phyloP scores from a whole-genome alignment of 2,329 filamentous ascomycete species.

The Venturia asperata region DNA sequence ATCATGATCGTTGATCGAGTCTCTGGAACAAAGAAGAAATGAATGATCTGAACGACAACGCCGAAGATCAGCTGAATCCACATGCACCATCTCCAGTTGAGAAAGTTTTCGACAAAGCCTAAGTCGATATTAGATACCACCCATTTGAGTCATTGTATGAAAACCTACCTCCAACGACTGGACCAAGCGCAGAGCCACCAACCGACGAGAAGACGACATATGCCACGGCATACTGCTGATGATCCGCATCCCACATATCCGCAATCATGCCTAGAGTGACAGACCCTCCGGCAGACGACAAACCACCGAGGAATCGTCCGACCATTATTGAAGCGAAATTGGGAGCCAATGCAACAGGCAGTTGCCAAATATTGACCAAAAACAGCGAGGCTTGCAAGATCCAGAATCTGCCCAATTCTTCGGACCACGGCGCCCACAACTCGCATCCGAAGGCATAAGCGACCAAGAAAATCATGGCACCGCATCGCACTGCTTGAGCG shows the following conservation, averaged over 20 bases:
- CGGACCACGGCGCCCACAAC: slow-evolving; percentile 50
- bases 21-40: slow-evolving; percentile 66
- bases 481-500: slow-evolving; percentile 42
- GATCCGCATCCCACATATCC: slow-evolving; percentile 52
- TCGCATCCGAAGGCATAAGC: slow-evolving; percentile 45
- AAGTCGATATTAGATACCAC: neutral
- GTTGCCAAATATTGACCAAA: slow-evolving; percentile 60
- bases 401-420: slow-evolving; percentile 47
- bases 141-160: neutral
- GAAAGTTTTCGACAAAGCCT: slow-evolving; percentile 62
- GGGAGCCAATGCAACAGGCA: slow-evolving; percentile 48
- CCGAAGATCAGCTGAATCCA: slow-evolving; percentile 85
- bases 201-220: slow-evolving; percentile 71
- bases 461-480: slow-evolving; percentile 46
- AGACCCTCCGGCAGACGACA: slow-evolving; percentile 61
- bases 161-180: slow-evolving; percentile 52
- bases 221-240: slow-evolving; percentile 51
- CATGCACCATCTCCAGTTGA: slow-evolving; percentile 59
- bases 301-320: slow-evolving; percentile 60
- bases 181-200: slow-evolving; percentile 67
- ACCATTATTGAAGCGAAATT: slow-evolving; percentile 67
- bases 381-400: slow-evolving; percentile 47
- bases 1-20: slow-evolving; percentile 71
- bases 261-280: slow-evolving; percentile 60
- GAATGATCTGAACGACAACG: slow-evolving; percentile 58